Evolutionary conservation across 257 asterid species (phyloP).

Genomic region (Fraxinus excelsior): DNA sequence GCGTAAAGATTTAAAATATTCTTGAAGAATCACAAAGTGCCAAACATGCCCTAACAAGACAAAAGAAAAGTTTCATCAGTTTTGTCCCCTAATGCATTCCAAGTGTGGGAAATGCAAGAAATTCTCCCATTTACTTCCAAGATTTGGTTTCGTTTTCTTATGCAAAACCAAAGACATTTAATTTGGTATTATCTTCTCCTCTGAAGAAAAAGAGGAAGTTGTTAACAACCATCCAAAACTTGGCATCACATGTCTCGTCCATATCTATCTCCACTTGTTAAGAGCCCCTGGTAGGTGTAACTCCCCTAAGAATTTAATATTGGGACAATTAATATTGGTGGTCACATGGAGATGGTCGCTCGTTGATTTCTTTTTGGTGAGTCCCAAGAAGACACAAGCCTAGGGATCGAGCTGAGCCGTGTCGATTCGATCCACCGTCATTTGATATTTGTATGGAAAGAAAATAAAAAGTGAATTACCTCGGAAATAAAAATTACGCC

Average conservation of each 20-base stretch:
- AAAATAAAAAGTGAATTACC: no score
- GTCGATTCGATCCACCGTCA: no score
- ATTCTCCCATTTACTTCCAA: conserved; percentile 32
- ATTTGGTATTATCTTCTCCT: conserved; percentile 24
- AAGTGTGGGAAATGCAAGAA: conserved; percentile 29
- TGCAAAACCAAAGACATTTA: conserved; percentile 17
- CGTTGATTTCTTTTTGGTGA: no score
- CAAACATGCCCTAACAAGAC: conserved; percentile 59
- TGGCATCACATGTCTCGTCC: conserved; percentile 16
- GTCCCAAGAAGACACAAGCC: no score
- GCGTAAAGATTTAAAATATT: conserved; percentile 39
- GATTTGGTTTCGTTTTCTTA: conserved; percentile 24
- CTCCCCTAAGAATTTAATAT: no score
- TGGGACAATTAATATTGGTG: no score
- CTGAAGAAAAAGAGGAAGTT: conserved; percentile 9
- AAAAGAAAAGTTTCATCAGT: conserved; percentile 41
- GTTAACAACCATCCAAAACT: conserved; percentile 24
- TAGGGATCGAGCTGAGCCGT: no score
- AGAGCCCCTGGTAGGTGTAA: neutral
- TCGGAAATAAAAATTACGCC: no score
- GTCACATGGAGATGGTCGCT: no score
- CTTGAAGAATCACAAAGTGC: conserved; percentile 32
- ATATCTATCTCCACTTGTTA: neutral
- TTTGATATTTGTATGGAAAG: no score
- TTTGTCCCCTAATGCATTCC: conserved; percentile 38